Percentiles rank a stretch among this genome's conserved stretches.
phyloP scores from a whole-genome alignment of 2,329 filamentous ascomycete genomes.

The Colletotrichum sp. region DNA sequence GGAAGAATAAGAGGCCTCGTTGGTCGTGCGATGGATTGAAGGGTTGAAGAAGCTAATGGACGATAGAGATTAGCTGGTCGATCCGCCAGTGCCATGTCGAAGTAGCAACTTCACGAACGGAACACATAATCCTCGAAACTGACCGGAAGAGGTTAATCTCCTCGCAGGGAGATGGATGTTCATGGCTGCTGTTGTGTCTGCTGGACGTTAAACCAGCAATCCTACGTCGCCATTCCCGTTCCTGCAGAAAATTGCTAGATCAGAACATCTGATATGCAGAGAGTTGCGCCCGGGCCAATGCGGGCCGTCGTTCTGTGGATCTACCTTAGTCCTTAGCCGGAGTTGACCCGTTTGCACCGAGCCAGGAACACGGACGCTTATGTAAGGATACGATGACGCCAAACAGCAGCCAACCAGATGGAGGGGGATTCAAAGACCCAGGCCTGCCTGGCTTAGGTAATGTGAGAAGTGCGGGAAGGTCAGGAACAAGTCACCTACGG shows the following conservation, averaged over 20 bases:
- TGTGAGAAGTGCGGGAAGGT: neutral
- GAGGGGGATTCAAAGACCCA: neutral
- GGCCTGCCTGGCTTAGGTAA: slow-evolving; percentile 2
- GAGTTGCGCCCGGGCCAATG: neutral
- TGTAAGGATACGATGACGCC: neutral
- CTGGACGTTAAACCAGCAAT: neutral
- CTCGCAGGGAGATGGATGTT: slow-evolving; percentile 25
- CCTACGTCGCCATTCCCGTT: neutral
- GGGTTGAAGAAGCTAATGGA: slow-evolving; percentile 4
- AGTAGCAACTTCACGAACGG: neutral
- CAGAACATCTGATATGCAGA: neutral
- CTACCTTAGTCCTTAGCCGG: neutral
- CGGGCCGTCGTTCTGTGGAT: neutral
- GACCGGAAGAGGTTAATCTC: slow-evolving; percentile 24
- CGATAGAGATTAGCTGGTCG: slow-evolving; percentile 10
- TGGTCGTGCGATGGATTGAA: slow-evolving; percentile 5
- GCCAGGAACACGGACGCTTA: neutral
- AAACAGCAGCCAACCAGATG: neutral
- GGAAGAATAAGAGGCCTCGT: slow-evolving; percentile 25
- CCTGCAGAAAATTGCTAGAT: slow-evolving; percentile 7
- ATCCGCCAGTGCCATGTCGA: neutral
- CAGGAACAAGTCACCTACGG: neutral
- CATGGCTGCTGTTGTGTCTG: slow-evolving; percentile 14
- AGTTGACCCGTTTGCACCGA: neutral
- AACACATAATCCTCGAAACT: neutral